Base-by-base conservation (phyloP, 1,284 basidiomycete species). In the Lentinula novae-zelandiae region DNA sequence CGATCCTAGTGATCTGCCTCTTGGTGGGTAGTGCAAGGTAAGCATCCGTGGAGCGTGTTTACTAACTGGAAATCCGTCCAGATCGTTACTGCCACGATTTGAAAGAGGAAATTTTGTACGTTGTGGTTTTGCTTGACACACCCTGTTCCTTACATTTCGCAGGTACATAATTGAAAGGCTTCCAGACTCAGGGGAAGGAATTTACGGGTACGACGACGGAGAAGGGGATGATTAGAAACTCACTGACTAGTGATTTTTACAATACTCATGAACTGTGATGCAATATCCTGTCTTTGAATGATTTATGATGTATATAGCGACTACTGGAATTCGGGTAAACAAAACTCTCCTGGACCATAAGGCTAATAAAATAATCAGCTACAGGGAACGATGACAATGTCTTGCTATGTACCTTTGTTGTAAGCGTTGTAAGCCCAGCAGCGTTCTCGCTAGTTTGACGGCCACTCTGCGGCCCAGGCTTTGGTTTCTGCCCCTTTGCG, bases 321-420 rank as follows among this genome's bases (percentile, higher is more conserved):
- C 49, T 61, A 95, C 69, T 84, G 81, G 74, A 98, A 98, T 71
- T 98, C 96, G 53, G 91, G 88, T 67, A 79, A 78, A 74, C 95
- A 97, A 73, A 86, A 85, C 73, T 96, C 88, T 69, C 95, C 95
- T 52, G 96, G 95, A 63, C 96, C 96, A 70, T 96, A 96, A 38
- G 96, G 96, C 93, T 96, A 66, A 17, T 60, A 58, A 49, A 40
- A 50, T 33, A 0, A 13, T 27, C 20, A 56, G 46, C 20, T 49
- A 52, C 36, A 48, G 36, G 15, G 22, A 22, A 40, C 31, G 12
- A 56, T 55, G 9, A 33, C 6, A 7, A 5, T 2, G 13, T 13
- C 15, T n/a, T 6, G 6, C 13, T 15, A 42, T 15, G 54, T 67
- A 95, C 95, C 82, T 95, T 91, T 60, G 81, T 81, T 42, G 87